phyloP scores from a whole-genome alignment of 164 flowering plant species.

The Amborella trichopoda region DNA sequence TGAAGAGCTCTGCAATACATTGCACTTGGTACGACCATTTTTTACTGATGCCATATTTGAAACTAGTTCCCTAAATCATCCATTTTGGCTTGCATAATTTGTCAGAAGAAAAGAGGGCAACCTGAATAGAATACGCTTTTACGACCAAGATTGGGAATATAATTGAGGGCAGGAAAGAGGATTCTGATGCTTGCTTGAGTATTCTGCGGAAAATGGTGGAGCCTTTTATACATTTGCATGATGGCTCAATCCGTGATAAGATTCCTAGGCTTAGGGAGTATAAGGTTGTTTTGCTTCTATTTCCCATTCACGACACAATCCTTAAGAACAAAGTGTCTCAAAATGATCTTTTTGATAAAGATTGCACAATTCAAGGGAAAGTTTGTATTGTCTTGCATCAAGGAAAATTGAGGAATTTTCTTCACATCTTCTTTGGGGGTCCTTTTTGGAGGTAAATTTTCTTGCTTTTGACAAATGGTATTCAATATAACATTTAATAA shows the following conservation, averaged over 20 bases:
- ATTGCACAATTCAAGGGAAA: constrained; percentile 11
- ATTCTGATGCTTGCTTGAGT: no score
- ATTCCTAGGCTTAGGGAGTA: constrained; percentile 62
- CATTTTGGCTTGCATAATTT: no score
- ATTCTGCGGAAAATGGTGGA: constrained; percentile 26
- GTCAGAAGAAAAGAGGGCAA: no score
- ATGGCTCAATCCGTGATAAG: constrained; percentile 39
- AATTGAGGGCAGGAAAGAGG: no score
- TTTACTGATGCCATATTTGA: constrained; percentile 16
- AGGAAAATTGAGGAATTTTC: no score
- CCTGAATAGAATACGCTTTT: no score
- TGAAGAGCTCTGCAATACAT: constrained; percentile 49
- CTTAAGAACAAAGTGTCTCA: constrained; percentile 9
- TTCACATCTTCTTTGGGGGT: constrained; percentile 40
- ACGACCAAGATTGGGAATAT: no score
- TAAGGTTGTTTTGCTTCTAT: constrained; percentile 35
- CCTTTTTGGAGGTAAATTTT: constrained; percentile 42
- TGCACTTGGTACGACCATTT: constrained; percentile 48
- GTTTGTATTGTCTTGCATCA: no score
- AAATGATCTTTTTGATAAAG: constrained; percentile 9
- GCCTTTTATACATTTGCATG: constrained; percentile 71
- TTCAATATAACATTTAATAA: background rate
- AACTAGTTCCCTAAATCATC: no score
- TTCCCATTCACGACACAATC: constrained; percentile 27
- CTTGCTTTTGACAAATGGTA: background rate